Percentiles rank a stretch among this genome's conserved stretches.
Evolutionary conservation across 2,329 filamentous ascomycete species (phyloP).

Genomic region (Paraphaeosphaeria sporulosa): DNA sequence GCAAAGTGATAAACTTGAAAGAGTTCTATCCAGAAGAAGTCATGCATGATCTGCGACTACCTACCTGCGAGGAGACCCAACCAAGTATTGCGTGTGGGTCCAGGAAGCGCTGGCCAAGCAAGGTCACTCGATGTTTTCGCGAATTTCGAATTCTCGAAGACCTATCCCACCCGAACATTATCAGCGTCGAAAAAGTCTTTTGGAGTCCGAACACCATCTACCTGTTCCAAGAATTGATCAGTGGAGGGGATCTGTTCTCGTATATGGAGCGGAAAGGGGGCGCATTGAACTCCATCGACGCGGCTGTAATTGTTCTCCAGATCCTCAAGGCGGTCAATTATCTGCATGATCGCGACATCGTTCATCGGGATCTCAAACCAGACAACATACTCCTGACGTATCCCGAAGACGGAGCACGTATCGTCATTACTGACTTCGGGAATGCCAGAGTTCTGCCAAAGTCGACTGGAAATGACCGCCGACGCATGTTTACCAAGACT

Average conservation of each 20-base stretch:
- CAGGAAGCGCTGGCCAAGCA: constrained; percentile 32
- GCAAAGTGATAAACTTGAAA: constrained; percentile 68
- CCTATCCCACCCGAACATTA: constrained; percentile 66
- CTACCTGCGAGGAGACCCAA: constrained; percentile 12
- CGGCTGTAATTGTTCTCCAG: constrained; percentile 63
- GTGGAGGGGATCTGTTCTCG: constrained; percentile 68
- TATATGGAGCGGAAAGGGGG: constrained; percentile 61
- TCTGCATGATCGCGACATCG: constrained; percentile 62
- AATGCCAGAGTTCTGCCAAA: constrained; percentile 55
- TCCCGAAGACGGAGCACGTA: constrained; percentile 57
- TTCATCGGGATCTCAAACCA: constrained; percentile 69
- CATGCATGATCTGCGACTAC: constrained; percentile 15
- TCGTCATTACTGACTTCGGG: constrained; percentile 69
- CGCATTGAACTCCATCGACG: constrained; percentile 58
- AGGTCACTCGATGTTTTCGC: constrained; percentile 41
- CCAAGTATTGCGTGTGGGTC: constrained; percentile 6
- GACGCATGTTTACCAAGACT: constrained; percentile 61
- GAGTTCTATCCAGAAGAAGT: constrained; percentile 24
- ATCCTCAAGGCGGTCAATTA: constrained; percentile 66
- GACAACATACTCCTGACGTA: constrained; percentile 69
- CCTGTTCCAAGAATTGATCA: constrained; percentile 67
- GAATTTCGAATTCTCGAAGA: constrained; percentile 60
- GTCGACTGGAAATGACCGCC: constrained; percentile 18
- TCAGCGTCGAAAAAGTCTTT: constrained; percentile 64
- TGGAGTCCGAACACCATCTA: constrained; percentile 62